Evolutionary conservation across 805 yeast species (phyloP).

Genomic region (Yarrowia deformans): DNA sequence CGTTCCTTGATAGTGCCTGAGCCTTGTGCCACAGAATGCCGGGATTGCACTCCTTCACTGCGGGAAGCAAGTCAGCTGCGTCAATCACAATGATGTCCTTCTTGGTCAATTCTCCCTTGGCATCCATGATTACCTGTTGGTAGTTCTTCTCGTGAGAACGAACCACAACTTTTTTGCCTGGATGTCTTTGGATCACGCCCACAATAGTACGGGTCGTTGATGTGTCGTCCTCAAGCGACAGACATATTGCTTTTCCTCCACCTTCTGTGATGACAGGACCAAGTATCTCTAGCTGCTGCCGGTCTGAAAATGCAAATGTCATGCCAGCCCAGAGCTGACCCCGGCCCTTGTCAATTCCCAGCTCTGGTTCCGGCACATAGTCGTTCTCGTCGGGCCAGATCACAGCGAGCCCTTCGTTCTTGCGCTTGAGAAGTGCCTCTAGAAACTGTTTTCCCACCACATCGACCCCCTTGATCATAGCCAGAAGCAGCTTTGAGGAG

Average conservation of each 20-base stretch:
- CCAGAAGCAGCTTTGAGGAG: slow-evolving; percentile 50
- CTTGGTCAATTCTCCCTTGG: slow-evolving; percentile 4
- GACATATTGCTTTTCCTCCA: slow-evolving; percentile 43
- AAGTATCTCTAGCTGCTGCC: slow-evolving; percentile 44
- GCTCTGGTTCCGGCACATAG: slow-evolving; percentile 44
- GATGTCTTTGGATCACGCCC: not conserved
- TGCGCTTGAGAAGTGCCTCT: slow-evolving; percentile 41
- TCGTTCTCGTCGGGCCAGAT: slow-evolving; percentile 45
- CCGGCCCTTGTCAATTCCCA: slow-evolving; percentile 43
- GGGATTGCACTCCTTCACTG: slow-evolving; percentile 17
- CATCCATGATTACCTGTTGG: slow-evolving; percentile 13
- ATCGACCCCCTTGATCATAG: slow-evolving; percentile 49
- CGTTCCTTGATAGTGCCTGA: not conserved
- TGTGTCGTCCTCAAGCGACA: slow-evolving; percentile 9
- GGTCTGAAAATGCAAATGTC: slow-evolving; percentile 47
- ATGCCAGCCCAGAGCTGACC: slow-evolving; percentile 44
- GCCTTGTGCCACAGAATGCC: slow-evolving; percentile 15
- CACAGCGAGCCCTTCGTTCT: slow-evolving; percentile 40
- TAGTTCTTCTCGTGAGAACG: slow-evolving; percentile 22
- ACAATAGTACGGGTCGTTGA: slow-evolving; percentile 23
- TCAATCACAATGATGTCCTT: slow-evolving; percentile 7
- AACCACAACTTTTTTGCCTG: slow-evolving; percentile 3
- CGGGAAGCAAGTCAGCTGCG: slow-evolving; percentile 16
- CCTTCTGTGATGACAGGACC: slow-evolving; percentile 46
- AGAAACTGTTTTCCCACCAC: slow-evolving; percentile 47